Conservation (phyloP, 139 green algal species). For the Closterium sp. region DNA sequence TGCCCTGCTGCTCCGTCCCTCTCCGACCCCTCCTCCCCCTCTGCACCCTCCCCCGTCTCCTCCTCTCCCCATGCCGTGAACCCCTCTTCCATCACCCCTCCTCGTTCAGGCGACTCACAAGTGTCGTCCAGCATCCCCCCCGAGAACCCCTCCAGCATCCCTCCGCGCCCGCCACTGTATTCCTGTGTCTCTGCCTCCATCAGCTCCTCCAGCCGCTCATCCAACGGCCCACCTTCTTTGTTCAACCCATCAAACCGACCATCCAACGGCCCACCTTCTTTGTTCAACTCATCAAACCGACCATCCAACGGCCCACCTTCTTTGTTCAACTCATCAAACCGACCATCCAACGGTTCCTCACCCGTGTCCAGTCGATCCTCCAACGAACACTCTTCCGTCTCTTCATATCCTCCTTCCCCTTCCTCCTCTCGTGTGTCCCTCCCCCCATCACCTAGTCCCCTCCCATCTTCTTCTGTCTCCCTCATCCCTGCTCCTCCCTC, state of each 20-base stretch:
- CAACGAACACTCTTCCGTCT: too few relatives aligned
- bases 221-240: neutral
- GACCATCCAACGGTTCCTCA: too few relatives aligned
- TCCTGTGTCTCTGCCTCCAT: neutral
- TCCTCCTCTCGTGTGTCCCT: too few relatives aligned
- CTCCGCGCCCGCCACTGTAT: neutral
- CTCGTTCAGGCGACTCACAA: too few relatives aligned
- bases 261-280: neutral
- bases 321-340: neutral
- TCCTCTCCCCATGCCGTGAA: neutral
- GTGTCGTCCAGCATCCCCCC: neutral
- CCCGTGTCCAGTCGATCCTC: too few relatives aligned
- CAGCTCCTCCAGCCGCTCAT: neutral
- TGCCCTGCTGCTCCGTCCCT: neutral
- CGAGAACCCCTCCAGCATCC: neutral
- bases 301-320: neutral
- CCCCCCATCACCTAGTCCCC: too few relatives aligned
- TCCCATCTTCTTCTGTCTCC: neutral
- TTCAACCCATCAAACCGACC: neutral
- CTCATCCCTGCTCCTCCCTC: neutral
- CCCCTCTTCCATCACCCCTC: neutral
- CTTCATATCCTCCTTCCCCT: too few relatives aligned
- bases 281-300: neutral
- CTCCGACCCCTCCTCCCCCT: neutral
- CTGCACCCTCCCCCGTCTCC: neutral